Conservation (phyloP, 495 filamentous ascomycete species). For the Pseudevernia furfuracea region DNA sequence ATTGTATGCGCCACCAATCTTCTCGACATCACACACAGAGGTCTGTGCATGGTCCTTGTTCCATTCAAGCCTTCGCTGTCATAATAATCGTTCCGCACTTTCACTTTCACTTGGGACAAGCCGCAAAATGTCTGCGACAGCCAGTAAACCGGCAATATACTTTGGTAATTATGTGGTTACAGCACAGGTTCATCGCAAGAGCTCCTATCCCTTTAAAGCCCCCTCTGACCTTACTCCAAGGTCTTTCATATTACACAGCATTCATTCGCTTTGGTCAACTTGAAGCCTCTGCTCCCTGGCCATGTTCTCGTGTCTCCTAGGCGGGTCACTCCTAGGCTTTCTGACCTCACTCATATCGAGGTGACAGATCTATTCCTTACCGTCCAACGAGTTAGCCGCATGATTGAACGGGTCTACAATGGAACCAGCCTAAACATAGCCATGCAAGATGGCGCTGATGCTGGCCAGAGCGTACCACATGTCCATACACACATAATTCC, state of each 20-base stretch:
- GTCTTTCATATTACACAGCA: slow-evolving; percentile 78
- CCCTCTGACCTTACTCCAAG: slow-evolving; percentile 36
- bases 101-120: neutral
- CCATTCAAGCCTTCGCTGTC: neutral
- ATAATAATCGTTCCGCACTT: too few species aligned
- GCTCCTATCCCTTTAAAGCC: neutral
- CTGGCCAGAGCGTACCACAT: slow-evolving; percentile 86
- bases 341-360: slow-evolving; percentile 66
- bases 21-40: too few species aligned
- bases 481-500: slow-evolving; percentile 94
- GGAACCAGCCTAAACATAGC: slow-evolving; percentile 74
- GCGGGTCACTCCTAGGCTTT: slow-evolving; percentile 57
- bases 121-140: neutral
- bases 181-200: slow-evolving; percentile 39
- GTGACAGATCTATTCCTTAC: slow-evolving; percentile 76
- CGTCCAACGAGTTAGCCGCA: slow-evolving; percentile 71
- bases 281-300: slow-evolving; percentile 88
- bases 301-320: slow-evolving; percentile 71
- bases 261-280: slow-evolving; percentile 82
- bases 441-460: slow-evolving; percentile 80
- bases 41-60: too few species aligned
- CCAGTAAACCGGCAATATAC: slow-evolving; percentile 33
- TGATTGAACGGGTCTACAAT: slow-evolving; percentile 67
- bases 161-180: slow-evolving; percentile 62
- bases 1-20: too few species aligned